Conservation (phyloP, 2,329 filamentous ascomycete species). For the Exophiala sideris region DNA sequence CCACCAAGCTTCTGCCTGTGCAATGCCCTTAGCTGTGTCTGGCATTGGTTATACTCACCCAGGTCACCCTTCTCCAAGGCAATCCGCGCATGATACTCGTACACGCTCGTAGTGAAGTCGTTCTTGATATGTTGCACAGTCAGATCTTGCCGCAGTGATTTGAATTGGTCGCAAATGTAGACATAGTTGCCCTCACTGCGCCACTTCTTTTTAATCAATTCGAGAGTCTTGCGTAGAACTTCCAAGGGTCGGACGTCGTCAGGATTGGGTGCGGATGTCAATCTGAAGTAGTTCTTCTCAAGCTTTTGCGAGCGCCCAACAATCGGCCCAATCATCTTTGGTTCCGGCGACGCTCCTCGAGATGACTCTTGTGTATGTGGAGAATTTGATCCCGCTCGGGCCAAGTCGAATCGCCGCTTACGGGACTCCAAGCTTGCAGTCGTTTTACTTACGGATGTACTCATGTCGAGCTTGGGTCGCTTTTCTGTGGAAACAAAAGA, state of each 20-base stretch:
- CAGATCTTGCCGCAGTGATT: conserved; percentile 94
- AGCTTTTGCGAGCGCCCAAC: conserved; percentile 78
- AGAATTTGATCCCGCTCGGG: conserved; percentile 40
- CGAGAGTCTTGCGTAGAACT: conserved; percentile 78
- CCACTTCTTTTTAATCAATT: conserved; percentile 92
- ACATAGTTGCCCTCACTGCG: conserved; percentile 87
- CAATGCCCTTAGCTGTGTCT: conserved; percentile 91
- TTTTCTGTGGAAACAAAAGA: conserved; percentile 55
- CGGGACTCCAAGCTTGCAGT: conserved; percentile 83
- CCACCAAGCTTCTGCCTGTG: conserved; percentile 85
- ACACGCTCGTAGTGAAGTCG: conserved; percentile 92
- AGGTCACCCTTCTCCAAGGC: conserved; percentile 97
- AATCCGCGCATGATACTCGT: conserved; percentile 96
- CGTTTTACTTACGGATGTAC: conserved; percentile 75
- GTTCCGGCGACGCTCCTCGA: conserved; percentile 46
- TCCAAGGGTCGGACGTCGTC: conserved; percentile 81
- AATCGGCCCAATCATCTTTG: conserved; percentile 61
- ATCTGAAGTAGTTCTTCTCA: conserved; percentile 91
- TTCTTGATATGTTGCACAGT: conserved; percentile 97
- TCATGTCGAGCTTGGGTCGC: conserved; percentile 47
- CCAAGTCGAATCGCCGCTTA: conserved; percentile 75
- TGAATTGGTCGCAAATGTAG: conserved; percentile 99
- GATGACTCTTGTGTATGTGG: conserved; percentile 37
- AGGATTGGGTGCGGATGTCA: conserved; percentile 85
- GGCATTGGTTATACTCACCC: conserved; percentile 99